Conservation (phyloP, 257 asterid species). For the Solanum phureja region DNA sequence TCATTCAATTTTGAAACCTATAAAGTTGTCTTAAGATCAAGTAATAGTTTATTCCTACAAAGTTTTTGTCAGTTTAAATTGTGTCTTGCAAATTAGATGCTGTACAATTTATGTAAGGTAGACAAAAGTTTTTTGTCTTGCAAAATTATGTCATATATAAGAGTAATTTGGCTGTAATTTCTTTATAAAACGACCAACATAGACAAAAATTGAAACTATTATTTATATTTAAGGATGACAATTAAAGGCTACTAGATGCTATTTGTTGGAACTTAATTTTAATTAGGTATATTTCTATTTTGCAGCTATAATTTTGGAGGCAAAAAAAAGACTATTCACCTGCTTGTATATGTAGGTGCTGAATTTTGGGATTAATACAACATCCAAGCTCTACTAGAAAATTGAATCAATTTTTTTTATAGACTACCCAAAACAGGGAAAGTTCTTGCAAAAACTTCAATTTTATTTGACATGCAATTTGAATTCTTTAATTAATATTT, state of each 20-base stretch:
- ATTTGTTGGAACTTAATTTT: no score
- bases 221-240: background rate
- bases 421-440: background rate
- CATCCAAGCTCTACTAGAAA: fast-evolving
- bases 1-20: background rate
- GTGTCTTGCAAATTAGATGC: no score
- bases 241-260: background rate
- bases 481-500: background rate
- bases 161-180: background rate
- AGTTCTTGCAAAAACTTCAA: background rate
- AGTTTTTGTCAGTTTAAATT: fast-evolving
- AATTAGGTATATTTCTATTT: no score
- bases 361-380: no score
- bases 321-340: no score
- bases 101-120: fast-evolving
- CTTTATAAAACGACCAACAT: background rate
- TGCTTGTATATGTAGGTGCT: no score
- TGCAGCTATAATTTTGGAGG: no score
- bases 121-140: background rate
- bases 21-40: background rate
- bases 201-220: background rate
- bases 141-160: background rate
- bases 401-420: no score
- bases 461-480: background rate
- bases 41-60: background rate